Conservation (phyloP, 2,329 filamentous ascomycete genomes). For the Paraphoma sp. region DNA sequence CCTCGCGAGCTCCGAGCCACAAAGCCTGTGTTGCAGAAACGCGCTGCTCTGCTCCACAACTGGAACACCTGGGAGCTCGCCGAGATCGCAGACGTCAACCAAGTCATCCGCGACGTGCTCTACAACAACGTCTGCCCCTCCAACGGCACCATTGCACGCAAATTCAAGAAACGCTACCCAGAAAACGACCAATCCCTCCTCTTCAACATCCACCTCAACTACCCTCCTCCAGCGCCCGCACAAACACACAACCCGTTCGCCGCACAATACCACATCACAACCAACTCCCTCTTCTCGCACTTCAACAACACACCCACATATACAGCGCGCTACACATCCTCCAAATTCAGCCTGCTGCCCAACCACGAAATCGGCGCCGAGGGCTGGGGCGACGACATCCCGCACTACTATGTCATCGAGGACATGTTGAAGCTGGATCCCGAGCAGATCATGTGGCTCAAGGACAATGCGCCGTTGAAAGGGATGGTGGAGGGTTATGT, state of each 20-base stretch:
- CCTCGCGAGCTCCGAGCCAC: constrained; percentile 58
- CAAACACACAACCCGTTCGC: constrained; percentile 42
- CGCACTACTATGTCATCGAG: constrained; percentile 69
- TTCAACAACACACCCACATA: constrained; percentile 44
- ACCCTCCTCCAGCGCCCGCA: constrained; percentile 45
- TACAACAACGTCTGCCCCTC: constrained; percentile 66
- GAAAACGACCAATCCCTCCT: constrained; percentile 57
- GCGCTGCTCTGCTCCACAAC: constrained; percentile 64
- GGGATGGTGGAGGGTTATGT: constrained; percentile 64
- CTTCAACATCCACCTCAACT: constrained; percentile 62
- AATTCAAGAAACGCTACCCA: constrained; percentile 64
- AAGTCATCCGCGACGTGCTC: constrained; percentile 63
- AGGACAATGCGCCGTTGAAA: constrained; percentile 63
- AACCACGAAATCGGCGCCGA: constrained; percentile 62
- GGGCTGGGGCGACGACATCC: constrained; percentile 70
- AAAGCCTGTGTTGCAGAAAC: constrained; percentile 56
- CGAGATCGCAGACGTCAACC: constrained; percentile 65
- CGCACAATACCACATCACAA: constrained; percentile 17
- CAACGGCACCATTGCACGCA: constrained; percentile 65
- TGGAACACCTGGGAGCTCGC: constrained; percentile 63
- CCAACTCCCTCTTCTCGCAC: constrained; percentile 40
- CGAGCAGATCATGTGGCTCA: constrained; percentile 64
- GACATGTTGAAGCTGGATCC: constrained; percentile 70
- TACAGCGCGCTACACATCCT: constrained; percentile 50
- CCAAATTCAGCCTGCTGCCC: constrained; percentile 56